phyloP scores from a whole-genome alignment of 1,284 basidiomycete species.

The Cryptococcus maquisensis region DNA sequence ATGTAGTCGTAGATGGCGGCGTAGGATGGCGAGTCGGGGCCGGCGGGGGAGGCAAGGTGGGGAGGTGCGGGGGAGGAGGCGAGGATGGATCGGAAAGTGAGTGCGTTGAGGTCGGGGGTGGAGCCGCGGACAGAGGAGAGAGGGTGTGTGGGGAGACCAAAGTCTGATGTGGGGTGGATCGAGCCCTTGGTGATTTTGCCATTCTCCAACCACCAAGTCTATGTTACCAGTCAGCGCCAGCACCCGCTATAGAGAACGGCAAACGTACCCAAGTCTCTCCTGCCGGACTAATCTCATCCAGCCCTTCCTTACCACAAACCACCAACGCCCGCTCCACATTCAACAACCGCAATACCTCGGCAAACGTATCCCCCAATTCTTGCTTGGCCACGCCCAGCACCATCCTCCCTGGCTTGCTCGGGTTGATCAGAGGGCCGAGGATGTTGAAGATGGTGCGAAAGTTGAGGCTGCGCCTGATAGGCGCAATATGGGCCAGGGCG shows the following conservation, averaged over 20 bases:
- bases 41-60: constrained; percentile 40
- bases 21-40: constrained; percentile 53
- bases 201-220: constrained; percentile 52
- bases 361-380: constrained; percentile 81
- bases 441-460: constrained; percentile 98
- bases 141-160: constrained; percentile 68
- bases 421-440: constrained; percentile 91
- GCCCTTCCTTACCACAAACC: constrained; percentile 84
- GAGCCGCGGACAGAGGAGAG: constrained; percentile 68
- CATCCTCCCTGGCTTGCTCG: constrained; percentile 76
- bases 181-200: constrained; percentile 46
- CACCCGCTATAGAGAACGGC: background rate
- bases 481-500: constrained; percentile 74
- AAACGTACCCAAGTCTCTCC: constrained; percentile 71
- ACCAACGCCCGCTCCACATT: constrained; percentile 79
- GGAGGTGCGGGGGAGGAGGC: constrained; percentile 28
- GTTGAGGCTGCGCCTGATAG: constrained; percentile 78
- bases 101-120: constrained; percentile 63
- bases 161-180: constrained; percentile 54
- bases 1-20: constrained; percentile 73
- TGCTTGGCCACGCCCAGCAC: constrained; percentile 84
- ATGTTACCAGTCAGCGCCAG: constrained; percentile 12
- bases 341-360: constrained; percentile 59
- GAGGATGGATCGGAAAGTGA: constrained; percentile 53
- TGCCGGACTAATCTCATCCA: constrained; percentile 92